Evolutionary conservation across 2,329 filamentous ascomycete genomes (phyloP).

Genomic region (Chaetomium sp.): DNA sequence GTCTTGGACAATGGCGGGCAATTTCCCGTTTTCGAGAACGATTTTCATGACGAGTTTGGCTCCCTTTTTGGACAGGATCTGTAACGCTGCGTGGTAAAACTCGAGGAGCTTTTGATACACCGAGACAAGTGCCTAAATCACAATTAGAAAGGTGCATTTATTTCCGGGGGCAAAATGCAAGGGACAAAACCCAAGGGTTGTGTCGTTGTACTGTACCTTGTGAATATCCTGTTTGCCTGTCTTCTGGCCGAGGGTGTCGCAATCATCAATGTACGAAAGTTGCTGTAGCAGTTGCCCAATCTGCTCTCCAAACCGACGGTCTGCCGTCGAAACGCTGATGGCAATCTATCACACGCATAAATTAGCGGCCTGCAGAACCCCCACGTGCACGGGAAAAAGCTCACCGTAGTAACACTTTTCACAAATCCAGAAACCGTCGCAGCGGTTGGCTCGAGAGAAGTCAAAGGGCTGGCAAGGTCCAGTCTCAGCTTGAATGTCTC

Average conservation of each 20-base stretch:
- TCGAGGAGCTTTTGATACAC: conserved; percentile 25
- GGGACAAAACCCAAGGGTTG: background rate
- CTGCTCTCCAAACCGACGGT: conserved; percentile 22
- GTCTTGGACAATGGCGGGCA: conserved; percentile 24
- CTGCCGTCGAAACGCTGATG: conserved; percentile 24
- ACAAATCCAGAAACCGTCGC: background rate
- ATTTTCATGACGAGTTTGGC: conserved; percentile 19
- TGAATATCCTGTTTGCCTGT: conserved; percentile 6
- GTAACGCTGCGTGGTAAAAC: background rate
- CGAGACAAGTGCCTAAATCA: conserved; percentile 16
- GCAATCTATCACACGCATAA: conserved; percentile 17
- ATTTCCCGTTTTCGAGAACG: conserved; percentile 21
- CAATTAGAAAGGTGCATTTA: background rate
- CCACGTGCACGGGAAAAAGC: background rate
- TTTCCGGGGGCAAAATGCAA: too few relatives aligned
- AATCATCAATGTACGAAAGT: conserved; percentile 28
- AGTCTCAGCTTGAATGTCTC: background rate
- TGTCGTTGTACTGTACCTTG: background rate
- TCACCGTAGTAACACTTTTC: background rate
- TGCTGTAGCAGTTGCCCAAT: conserved; percentile 27
- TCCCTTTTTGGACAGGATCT: background rate
- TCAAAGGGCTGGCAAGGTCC: background rate
- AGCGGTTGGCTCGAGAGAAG: background rate
- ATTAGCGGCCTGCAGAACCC: background rate
- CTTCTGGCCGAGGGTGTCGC: conserved; percentile 27